Evolutionary conservation across 1,284 basidiomycete species (phyloP), one percentile per base, ranked within the genome.

Genomic region (Mycosarcoma maydis): DNA sequence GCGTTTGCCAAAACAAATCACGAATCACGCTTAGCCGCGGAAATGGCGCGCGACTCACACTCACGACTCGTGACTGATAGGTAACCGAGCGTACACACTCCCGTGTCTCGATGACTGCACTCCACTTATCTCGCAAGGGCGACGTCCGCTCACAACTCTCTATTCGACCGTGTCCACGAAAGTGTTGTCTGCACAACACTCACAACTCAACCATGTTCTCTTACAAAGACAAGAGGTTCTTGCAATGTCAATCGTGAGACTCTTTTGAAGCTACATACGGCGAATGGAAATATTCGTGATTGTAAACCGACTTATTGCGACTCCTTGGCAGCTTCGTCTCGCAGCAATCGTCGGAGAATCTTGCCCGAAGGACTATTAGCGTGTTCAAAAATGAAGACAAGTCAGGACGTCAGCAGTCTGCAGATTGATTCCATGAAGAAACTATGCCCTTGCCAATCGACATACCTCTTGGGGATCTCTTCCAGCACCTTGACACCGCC

Each of bases 401-500:
- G 40, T 2, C 7, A 5, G 39, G n/a, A 26, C 14, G 16, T 55
- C 45, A 46, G 50, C 19, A 22, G 10, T 39, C 23, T 48, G 46
- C 16, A 13, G 23, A 6, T 26, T 11, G 17, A n/a, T n/a, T n/a
- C n/a, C n/a, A n/a, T n/a, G n/a, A n/a, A n/a, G n/a, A n/a, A n/a
- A n/a, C n/a, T n/a, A n/a, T n/a, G n/a, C n/a, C n/a, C n/a, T n/a
- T n/a, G n/a, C n/a, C n/a, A n/a, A n/a, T n/a, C n/a, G n/a, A 50
- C 55, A 27, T 41, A 62, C 59, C 59, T 76, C 73, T 76, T 80
- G 9, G 80, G 78, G 24, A 82, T 72, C 46, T 52, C 59, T 6
- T 72, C 48, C 11, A 75, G 38, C 4, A 81, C 51, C 30, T 45
- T 62, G 14, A 80, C 73, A 23, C 80, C 82, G 22, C 83, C 83